Evolutionary conservation across 345 rosid genomes (phyloP).

Genomic region (Sonneratia alba): DNA sequence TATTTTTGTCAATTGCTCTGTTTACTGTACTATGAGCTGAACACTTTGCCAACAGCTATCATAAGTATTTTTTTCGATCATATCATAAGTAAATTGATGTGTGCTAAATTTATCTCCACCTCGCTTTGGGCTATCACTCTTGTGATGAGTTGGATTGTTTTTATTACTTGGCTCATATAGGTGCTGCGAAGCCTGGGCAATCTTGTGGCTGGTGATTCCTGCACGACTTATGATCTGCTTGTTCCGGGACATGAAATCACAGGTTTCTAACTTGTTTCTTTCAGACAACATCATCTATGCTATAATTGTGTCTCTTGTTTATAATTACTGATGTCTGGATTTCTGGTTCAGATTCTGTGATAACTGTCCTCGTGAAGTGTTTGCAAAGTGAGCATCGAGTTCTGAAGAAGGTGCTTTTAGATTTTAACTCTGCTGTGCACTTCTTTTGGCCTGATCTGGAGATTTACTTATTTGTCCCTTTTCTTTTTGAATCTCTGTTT

Average conservation of each 20-base stretch:
- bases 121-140: neutral
- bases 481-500: neutral
- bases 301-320: slow-evolving; percentile 6
- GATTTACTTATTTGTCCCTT: neutral
- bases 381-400: slow-evolving; percentile 88
- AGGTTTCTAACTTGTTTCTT: slow-evolving; percentile 36
- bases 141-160: neutral
- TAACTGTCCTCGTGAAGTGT: slow-evolving; percentile 67
- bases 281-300: slow-evolving; percentile 9
- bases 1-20: neutral
- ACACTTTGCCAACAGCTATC: neutral
- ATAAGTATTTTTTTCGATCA: neutral
- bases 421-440: neutral
- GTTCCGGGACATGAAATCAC: slow-evolving; percentile 54
- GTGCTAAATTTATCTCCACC: neutral
- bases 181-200: slow-evolving; percentile 85
- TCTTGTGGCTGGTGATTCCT: slow-evolving; percentile 81
- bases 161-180: slow-evolving; percentile 19
- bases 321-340: slow-evolving; percentile 10
- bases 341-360: slow-evolving; percentile 39
- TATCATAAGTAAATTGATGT: neutral
- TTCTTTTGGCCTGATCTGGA: neutral
- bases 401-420: slow-evolving; percentile 63
- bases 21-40: neutral
- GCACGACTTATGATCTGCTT: slow-evolving; percentile 46